These are phyloP conservation scores for Plenodomus tracheiphilus DNA, from an alignment of 2,329 filamentous ascomycete species.

Conservation along the genomic window DNA sequence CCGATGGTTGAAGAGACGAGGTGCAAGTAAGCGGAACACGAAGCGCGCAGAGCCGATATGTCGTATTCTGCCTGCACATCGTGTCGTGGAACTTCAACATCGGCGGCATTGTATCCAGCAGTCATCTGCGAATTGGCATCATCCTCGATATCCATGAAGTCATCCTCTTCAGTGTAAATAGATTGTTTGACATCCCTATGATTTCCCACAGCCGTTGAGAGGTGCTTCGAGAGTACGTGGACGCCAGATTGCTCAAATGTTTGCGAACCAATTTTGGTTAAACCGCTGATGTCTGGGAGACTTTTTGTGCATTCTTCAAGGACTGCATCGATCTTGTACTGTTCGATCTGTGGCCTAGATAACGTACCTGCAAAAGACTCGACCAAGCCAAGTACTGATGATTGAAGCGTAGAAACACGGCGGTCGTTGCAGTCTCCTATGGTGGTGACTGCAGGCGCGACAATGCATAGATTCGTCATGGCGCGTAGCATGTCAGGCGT, in stretches of 20 bases:
- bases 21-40: constrained; percentile 32
- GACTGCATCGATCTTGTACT: constrained; percentile 50
- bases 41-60: constrained; percentile 33
- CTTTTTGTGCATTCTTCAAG: constrained; percentile 42
- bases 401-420: constrained; percentile 26
- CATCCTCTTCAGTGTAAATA: constrained; percentile 46
- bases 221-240: constrained; percentile 34
- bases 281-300: constrained; percentile 31
- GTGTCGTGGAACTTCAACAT: constrained; percentile 53
- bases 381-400: constrained; percentile 23
- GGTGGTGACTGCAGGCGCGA: constrained; percentile 39
- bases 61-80: constrained; percentile 35
- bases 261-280: constrained; percentile 14
- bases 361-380: constrained; percentile 42
- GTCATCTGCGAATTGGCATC: constrained; percentile 65
- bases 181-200: constrained; percentile 38
- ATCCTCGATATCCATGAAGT: constrained; percentile 69
- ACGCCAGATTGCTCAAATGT: constrained; percentile 38
- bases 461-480: constrained; percentile 53
- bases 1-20: constrained; percentile 28
- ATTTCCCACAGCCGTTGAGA: constrained; percentile 34
- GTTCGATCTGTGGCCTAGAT: constrained; percentile 43
- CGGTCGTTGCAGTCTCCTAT: constrained; percentile 23
- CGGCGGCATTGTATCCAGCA: constrained; percentile 44
- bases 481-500: constrained; percentile 56